These are phyloP conservation scores for Calonectria multiphialidica DNA, from an alignment of 2,329 filamentous ascomycete species.

Conservation along the genomic window DNA sequence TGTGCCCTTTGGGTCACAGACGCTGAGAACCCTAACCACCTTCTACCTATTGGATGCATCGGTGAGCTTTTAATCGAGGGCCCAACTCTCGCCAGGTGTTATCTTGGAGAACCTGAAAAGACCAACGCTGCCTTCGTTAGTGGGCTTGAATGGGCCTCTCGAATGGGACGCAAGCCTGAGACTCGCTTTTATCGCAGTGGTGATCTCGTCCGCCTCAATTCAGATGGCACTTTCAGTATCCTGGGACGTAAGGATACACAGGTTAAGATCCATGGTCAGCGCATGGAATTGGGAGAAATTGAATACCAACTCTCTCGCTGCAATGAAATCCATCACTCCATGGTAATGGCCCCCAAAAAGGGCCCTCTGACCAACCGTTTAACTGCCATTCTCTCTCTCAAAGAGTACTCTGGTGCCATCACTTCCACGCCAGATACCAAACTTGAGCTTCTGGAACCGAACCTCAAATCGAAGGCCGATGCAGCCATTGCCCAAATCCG, in stretches of 20 bases:
- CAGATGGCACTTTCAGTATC: slow-evolving; percentile 54
- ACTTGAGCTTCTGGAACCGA: background rate
- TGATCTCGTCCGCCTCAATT: slow-evolving; percentile 57
- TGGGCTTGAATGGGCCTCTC: background rate
- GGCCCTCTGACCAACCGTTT: slow-evolving; percentile 26
- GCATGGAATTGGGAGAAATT: slow-evolving; percentile 60
- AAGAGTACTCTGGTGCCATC: background rate
- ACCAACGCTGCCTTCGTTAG: background rate
- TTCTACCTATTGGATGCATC: background rate
- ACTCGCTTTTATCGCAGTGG: slow-evolving; percentile 57
- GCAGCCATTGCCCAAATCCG: slow-evolving; percentile 1
- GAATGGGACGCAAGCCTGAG: background rate
- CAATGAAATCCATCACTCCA: slow-evolving; percentile 63
- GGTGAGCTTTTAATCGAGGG: background rate
- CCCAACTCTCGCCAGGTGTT: background rate
- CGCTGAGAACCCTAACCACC: background rate
- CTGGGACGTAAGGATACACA: slow-evolving; percentile 62
- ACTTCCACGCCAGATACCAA: background rate
- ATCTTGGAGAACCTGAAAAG: background rate
- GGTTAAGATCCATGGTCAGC: slow-evolving; percentile 56
- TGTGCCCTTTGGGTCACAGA: background rate
- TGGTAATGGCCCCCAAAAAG: slow-evolving; percentile 52
- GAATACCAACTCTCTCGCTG: slow-evolving; percentile 62
- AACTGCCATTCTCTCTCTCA: slow-evolving; percentile 28
- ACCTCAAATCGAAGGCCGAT: background rate